Conservation (phyloP, 1,139 yeast species). For the Debaryomyces sp. region DNA sequence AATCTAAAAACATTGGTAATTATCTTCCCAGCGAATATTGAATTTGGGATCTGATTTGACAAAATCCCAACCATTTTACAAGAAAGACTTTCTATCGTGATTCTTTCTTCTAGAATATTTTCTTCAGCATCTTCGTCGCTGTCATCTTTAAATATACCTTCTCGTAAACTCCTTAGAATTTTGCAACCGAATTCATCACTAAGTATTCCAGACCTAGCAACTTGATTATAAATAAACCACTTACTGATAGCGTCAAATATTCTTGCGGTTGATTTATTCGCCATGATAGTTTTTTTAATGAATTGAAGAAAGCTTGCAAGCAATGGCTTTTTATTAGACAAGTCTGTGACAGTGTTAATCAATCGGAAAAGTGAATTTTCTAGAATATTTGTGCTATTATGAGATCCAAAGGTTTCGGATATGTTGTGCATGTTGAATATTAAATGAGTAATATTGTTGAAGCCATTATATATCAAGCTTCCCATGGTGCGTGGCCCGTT, state of each 20-base stretch:
- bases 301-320: slow-evolving; percentile 19
- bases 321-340: slow-evolving; percentile 34
- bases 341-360: slow-evolving; percentile 28
- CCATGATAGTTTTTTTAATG: slow-evolving; percentile 14
- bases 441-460: not conserved
- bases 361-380: slow-evolving; percentile 28
- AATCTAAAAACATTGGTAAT: slow-evolving; percentile 11
- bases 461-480: not conserved
- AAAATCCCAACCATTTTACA: slow-evolving; percentile 18
- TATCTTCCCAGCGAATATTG: slow-evolving; percentile 7
- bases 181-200: slow-evolving; percentile 22
- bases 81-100: slow-evolving; percentile 16
- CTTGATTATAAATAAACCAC: slow-evolving; percentile 17
- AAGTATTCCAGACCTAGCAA: slow-evolving; percentile 17
- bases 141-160: slow-evolving; percentile 21
- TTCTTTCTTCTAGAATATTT: not conserved
- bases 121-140: slow-evolving; percentile 9
- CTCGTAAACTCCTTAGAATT: slow-evolving; percentile 22
- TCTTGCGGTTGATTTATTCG: slow-evolving; percentile 15
- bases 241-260: slow-evolving; percentile 22
- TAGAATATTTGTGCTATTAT: not conserved
- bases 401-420: not conserved
- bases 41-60: slow-evolving; percentile 12
- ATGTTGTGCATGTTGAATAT: not conserved
- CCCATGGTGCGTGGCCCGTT: not conserved